These are phyloP conservation scores for Ilyonectria robusta DNA, from an alignment of 2,329 filamentous ascomycete species.

Conservation along the genomic window DNA sequence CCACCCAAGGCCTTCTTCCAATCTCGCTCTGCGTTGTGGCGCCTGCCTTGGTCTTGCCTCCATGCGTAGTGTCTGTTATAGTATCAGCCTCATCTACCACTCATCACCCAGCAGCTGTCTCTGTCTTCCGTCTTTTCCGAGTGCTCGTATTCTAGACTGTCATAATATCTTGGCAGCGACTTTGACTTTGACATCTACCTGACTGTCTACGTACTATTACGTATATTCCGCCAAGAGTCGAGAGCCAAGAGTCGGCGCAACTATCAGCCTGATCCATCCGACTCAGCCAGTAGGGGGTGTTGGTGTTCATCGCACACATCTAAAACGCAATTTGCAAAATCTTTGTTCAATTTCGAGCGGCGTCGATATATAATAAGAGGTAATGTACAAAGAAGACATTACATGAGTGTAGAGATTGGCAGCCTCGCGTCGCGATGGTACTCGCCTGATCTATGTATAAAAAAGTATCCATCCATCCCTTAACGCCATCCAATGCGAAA, in stretches of 20 bases:
- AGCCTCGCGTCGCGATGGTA: background rate
- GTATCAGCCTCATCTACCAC: background rate
- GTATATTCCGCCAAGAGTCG: background rate
- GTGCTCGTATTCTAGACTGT: background rate
- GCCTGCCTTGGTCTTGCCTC: constrained; percentile 1
- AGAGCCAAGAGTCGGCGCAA: background rate
- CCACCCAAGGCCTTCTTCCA: background rate
- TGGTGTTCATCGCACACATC: too few species aligned
- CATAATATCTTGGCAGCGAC: background rate
- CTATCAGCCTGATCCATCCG: background rate
- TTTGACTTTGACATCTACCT: background rate
- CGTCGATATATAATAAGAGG: background rate
- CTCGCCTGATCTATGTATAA: background rate
- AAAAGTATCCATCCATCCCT: background rate
- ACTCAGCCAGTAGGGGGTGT: too few species aligned
- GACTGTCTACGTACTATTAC: background rate
- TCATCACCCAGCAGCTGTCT: background rate
- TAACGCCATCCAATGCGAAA: constrained; percentile 4
- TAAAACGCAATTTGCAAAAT: background rate
- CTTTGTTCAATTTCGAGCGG: background rate
- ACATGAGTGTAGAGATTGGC: constrained; percentile 11
- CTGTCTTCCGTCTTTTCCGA: background rate
- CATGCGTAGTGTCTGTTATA: background rate
- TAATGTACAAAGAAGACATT: constrained; percentile 4
- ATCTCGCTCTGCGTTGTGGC: background rate